Base-by-base conservation (phyloP, 1,284 basidiomycete species). In the Fomitiporia mediterranea region DNA sequence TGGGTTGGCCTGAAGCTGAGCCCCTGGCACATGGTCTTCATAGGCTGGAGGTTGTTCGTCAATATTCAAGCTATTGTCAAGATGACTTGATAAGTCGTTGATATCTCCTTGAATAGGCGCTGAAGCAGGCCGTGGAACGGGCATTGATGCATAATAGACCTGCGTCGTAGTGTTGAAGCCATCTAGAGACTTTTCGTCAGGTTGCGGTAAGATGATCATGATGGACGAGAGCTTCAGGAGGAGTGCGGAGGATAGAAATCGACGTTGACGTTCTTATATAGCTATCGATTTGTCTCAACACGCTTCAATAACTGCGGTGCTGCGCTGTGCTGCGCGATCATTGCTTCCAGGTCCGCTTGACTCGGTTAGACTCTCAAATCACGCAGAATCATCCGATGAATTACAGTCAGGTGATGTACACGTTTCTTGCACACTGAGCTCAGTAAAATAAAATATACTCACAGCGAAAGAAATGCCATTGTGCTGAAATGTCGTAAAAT, bases 291-390 rank as follows among this genome's bases (percentile, higher is more conserved):
- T n/a, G n/a, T n/a, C n/a, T n/a, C n/a, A n/a, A n/a, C n/a, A n/a
- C n/a, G n/a, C n/a, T n/a, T n/a, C 11, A 15, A 9, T 6, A 27
- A 21, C 43, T 44, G 43, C 43, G 43, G 43, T 25, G 28, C 43
- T 44, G 43, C 43, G 43, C 43, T 27, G 43, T 44, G 43, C 43
- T 44, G 43, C n/a, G n/a, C 43, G 43, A 44, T 44, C 43, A 40
- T 13, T 19, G 39, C 13, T 11, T 2, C 39, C 39, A 15, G 8
- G 15, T 40, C n/a, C 13, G 17, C 5, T 6, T 27, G 43, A 44
- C 43, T 44, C 43, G 19, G 2, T 13, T 13, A 13, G 35, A 11
- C 35, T 11, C 35, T 0, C 35, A 37, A 37, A 37, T 9, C 3
- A 3, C 35, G 1, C 35, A 37, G n/a, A 37, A 37, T n/a, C n/a